A percentile compares a stretch with the other conserved stretches of the same genome.
phyloP scores from a whole-genome alignment of 257 asterid species.

The Fraxinus anomala region DNA sequence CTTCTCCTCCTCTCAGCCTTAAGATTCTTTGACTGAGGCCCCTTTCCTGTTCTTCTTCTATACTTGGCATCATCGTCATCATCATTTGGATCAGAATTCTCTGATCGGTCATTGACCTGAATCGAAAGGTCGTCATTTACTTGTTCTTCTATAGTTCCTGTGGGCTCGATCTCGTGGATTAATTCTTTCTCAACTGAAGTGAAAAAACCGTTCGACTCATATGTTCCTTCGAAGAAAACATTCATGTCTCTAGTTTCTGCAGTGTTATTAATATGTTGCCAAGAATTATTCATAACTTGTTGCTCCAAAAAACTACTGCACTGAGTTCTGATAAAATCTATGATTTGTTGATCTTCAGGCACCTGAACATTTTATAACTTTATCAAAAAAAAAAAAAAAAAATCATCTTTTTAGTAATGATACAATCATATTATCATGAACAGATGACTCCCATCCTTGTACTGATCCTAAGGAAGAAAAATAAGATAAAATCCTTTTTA shows the following conservation, averaged over 20 bases:
- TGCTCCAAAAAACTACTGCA: slow-evolving; percentile 40
- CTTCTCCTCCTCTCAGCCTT: slow-evolving; percentile 68
- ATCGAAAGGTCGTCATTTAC: slow-evolving; percentile 38
- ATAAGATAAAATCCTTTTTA: not conserved
- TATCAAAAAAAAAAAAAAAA: not conserved
- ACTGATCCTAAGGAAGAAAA: not conserved
- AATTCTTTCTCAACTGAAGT: slow-evolving; percentile 33
- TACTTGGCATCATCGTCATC: slow-evolving; percentile 51
- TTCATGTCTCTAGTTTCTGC: slow-evolving; percentile 31
- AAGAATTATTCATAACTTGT: slow-evolving; percentile 32
- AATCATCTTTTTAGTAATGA: too few relatives aligned
- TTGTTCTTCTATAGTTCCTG: slow-evolving; percentile 33
- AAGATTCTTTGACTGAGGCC: slow-evolving; percentile 57
- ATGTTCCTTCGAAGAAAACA: slow-evolving; percentile 31
- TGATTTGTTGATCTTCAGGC: slow-evolving; percentile 48
- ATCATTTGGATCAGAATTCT: slow-evolving; percentile 57
- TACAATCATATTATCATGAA: not conserved
- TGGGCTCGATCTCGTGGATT: slow-evolving; percentile 29
- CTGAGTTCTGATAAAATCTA: slow-evolving; percentile 45
- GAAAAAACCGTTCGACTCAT: slow-evolving; percentile 29
- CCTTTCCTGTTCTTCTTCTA: slow-evolving; percentile 50
- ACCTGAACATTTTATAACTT: slow-evolving; percentile 31
- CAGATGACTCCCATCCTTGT: not conserved
- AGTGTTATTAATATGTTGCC: slow-evolving; percentile 24
- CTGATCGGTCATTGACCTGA: slow-evolving; percentile 44